These are phyloP conservation scores for Colletotrichum sp. DNA, from an alignment of 2,329 filamentous ascomycete species.

Conservation along the genomic window DNA sequence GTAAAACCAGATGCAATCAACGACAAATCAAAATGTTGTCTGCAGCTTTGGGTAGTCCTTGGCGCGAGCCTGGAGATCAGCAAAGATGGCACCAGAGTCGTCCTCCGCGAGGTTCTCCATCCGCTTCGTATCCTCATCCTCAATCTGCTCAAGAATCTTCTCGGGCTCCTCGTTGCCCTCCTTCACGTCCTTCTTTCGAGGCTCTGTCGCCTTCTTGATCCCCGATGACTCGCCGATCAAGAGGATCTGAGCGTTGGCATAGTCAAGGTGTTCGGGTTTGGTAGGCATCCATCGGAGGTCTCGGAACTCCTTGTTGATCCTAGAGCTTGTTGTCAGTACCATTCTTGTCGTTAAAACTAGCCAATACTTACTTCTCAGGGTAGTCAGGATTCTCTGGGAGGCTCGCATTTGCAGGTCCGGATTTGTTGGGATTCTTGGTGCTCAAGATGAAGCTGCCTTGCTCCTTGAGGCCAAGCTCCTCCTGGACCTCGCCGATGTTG, in stretches of 20 bases:
- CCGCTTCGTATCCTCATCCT: conserved; percentile 75
- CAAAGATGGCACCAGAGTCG: conserved; percentile 51
- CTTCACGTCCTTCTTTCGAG: conserved; percentile 60
- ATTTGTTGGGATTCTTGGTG: conserved; percentile 78
- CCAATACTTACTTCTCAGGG: conserved; percentile 64
- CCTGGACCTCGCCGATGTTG: conserved; percentile 73
- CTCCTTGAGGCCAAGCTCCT: conserved; percentile 72
- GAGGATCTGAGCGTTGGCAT: conserved; percentile 76
- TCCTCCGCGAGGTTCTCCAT: conserved; percentile 58
- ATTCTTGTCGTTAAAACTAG: neutral
- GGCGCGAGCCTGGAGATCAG: conserved; percentile 50
- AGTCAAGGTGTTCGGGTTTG: conserved; percentile 76
- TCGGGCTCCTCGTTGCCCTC: conserved; percentile 66
- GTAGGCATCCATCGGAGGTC: conserved; percentile 77
- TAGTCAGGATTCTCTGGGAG: conserved; percentile 73
- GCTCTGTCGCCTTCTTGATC: conserved; percentile 60
- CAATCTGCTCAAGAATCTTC: conserved; percentile 77
- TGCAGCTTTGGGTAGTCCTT: conserved; percentile 69
- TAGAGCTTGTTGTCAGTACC: conserved; percentile 30
- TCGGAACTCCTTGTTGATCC: conserved; percentile 74
- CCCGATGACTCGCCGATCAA: conserved; percentile 75
- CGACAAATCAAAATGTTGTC: conserved; percentile 54
- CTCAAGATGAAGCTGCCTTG: conserved; percentile 81
- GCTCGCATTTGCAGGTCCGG: conserved; percentile 66
- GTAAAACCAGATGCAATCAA: neutral